A percentile compares a stretch with the other conserved stretches of the same genome.
phyloP scores from a whole-genome alignment of 2,329 filamentous ascomycete species.

The Aureobasidium sp. region DNA sequence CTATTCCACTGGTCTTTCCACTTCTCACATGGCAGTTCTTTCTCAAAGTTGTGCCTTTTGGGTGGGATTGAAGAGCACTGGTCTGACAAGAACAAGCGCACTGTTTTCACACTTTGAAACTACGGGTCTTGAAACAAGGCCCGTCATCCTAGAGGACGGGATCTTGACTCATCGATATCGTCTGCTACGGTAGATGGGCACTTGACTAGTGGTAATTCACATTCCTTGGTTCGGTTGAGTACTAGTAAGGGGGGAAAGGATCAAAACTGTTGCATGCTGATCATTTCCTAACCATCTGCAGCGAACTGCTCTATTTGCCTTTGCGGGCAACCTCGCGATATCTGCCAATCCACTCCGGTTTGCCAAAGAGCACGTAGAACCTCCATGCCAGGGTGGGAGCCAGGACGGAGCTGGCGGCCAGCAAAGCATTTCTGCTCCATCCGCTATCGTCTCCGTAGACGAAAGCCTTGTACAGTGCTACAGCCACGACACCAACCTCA shows the following conservation, averaged over 20 bases:
- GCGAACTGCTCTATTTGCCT: not conserved
- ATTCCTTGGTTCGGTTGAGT: too few relatives aligned
- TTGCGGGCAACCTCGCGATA: not conserved
- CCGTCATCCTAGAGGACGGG: not conserved
- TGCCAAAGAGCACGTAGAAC: constrained; percentile 3
- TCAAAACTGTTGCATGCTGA: too few relatives aligned
- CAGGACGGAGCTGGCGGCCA: not conserved
- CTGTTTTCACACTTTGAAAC: constrained; percentile 18
- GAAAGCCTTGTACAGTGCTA: not conserved
- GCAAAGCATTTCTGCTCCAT: not conserved
- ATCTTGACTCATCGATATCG: not conserved
- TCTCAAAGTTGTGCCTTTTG: constrained; percentile 18
- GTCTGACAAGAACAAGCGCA: constrained; percentile 17
- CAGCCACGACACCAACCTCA: not conserved
- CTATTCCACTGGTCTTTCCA: too few relatives aligned
- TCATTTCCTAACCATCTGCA: too few relatives aligned
- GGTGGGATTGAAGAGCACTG: constrained; percentile 20
- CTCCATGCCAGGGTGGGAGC: not conserved
- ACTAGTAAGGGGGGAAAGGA: too few relatives aligned
- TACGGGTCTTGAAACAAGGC: not conserved
- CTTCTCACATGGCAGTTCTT: too few relatives aligned
- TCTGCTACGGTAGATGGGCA: too few relatives aligned
- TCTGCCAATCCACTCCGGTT: not conserved
- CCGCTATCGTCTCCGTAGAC: not conserved
- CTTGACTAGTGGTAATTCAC: too few relatives aligned